Evolutionary conservation across 495 filamentous ascomycete species (phyloP).

Genomic region (Tuber umbilicatum): DNA sequence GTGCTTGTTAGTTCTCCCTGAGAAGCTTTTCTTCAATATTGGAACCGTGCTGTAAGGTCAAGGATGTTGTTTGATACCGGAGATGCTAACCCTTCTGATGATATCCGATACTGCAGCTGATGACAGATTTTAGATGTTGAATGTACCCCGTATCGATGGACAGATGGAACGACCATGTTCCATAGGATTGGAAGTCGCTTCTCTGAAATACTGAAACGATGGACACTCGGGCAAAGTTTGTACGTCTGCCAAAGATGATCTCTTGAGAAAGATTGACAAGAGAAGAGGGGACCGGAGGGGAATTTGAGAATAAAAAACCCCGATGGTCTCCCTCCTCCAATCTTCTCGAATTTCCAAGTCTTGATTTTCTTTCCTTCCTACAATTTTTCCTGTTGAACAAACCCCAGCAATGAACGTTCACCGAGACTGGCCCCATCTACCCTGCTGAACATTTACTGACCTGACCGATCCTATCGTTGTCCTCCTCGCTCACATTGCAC

Average conservation of each 20-base stretch:
- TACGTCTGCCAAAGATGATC: constrained; percentile 17
- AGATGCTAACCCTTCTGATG: not conserved
- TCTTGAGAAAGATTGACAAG: constrained; percentile 27
- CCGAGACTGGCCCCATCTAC: constrained; percentile 12
- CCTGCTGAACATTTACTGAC: constrained; percentile 10
- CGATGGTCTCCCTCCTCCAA: constrained; percentile 18
- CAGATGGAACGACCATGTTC: not conserved
- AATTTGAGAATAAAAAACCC: constrained; percentile 25
- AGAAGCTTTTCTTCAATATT: not conserved
- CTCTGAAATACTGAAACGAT: not conserved
- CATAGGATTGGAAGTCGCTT: not conserved
- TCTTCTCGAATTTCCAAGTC: not conserved
- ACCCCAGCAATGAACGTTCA: constrained; percentile 12
- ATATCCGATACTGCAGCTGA: not conserved
- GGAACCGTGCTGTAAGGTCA: constrained; percentile 5
- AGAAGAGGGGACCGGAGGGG: constrained; percentile 16
- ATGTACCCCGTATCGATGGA: not conserved
- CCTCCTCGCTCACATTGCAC: not conserved
- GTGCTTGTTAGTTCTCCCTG: not conserved
- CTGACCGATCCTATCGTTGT: constrained; percentile 6
- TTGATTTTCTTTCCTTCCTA: not conserved
- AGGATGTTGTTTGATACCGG: not conserved
- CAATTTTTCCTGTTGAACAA: constrained; percentile 5
- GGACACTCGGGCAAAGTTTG: not conserved
- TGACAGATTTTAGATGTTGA: constrained; percentile 2